Evolutionary conservation across 371 early-diverging fungal genomes (phyloP), one percentile per base, ranked within the genome.

Genomic region (Mucor mucedo): DNA sequence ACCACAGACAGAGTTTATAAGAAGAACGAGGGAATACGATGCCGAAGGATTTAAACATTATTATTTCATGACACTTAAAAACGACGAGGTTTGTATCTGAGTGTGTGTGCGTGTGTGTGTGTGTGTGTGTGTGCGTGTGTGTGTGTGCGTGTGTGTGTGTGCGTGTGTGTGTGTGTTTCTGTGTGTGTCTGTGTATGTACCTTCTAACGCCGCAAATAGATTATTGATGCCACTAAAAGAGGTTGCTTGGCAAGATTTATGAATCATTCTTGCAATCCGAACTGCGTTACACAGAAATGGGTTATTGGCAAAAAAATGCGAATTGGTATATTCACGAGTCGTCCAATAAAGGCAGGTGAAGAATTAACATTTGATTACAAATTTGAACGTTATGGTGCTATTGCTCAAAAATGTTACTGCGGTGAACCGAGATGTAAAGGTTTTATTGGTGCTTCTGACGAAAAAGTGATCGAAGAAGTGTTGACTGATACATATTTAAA

Each of bases 331-430:
- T 96, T 95, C 60, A 88, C 95, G 44, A 77, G 76, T 55, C 76
- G 88, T 42, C 66, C 76, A 4, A 86, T 97, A 21, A 78, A 73
- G 52, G 82, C 84, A 39, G 93, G 91, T 33, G 91, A 91, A 63
- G 98, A 97, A 58, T 68, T 97, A 27, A 96, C 95, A 1, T 97
- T 97, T 81, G 94, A 97, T 74, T 97, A 96, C 77, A 90, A 93
- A 63, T 94, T 95, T 76, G 92, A 93, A 64, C 86, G 93, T 55
- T 92, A 89, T 52, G 92, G 93, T 50, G 87, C 91, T 27, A 83
- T 86, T 39, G 95, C 98, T 4, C 99, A 99, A 73, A 77, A 76
- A 3, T 99, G 99, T 69, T 94, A 88, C 66, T 99, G 99, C 72
- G 96, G 95, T 0, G 93, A 95, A 64, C 63, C 85, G 2, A 87